Percentiles rank a stretch among this genome's conserved stretches.
Conservation (phyloP, 1,139 yeast species). For the Lodderomyces orthopsilosis region DNA sequence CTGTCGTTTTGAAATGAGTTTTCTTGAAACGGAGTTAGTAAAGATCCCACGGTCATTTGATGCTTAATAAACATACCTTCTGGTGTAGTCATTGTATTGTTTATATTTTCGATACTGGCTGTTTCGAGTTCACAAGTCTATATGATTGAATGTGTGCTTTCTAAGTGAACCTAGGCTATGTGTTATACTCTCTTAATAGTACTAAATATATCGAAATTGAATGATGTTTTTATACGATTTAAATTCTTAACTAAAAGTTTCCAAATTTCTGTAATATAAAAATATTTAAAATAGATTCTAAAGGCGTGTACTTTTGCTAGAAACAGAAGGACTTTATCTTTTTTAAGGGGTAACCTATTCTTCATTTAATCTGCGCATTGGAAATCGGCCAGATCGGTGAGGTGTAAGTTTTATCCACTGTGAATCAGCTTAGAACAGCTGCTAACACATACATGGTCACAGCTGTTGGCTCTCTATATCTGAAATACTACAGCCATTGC, state of each 20-base stretch:
- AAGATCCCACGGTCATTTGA: background rate
- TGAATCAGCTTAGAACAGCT: too few relatives aligned
- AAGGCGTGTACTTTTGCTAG: background rate
- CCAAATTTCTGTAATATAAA: background rate
- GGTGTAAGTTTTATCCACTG: too few relatives aligned
- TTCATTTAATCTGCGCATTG: background rate
- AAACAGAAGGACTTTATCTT: background rate
- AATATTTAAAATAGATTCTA: background rate
- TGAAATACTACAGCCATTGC: too few relatives aligned
- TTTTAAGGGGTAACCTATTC: background rate
- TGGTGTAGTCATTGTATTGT: constrained; percentile 10
- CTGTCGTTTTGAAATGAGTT: constrained; percentile 12
- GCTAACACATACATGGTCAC: too few relatives aligned
- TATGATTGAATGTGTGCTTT: too few relatives aligned
- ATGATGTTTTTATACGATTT: background rate
- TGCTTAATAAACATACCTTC: constrained; percentile 13
- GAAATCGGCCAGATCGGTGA: background rate
- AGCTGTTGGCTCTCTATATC: background rate
- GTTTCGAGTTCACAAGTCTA: too few relatives aligned
- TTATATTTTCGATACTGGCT: too few relatives aligned
- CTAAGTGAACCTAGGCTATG: too few relatives aligned
- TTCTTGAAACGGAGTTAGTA: constrained; percentile 8
- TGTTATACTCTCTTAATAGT: too few relatives aligned
- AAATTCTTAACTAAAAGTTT: background rate
- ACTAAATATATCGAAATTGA: too few relatives aligned